Conservation (phyloP, 2,329 filamentous ascomycete species). For the Penicillium sp. region DNA sequence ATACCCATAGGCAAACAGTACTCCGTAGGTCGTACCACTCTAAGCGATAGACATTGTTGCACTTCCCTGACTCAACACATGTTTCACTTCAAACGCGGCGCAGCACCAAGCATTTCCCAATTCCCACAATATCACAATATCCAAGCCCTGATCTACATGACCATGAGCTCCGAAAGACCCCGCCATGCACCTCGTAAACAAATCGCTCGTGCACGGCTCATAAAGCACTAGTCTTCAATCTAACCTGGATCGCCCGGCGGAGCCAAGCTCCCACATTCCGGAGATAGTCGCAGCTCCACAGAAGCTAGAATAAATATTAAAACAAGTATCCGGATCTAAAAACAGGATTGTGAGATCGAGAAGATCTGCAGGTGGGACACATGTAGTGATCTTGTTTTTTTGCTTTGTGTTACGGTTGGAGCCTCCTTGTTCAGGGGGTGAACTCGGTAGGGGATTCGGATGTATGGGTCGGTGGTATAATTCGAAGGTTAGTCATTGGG, state of each 20-base stretch:
- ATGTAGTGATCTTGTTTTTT: too few relatives aligned
- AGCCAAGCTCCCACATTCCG: constrained; percentile 7
- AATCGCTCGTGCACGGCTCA: constrained; percentile 2
- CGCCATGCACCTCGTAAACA: not conserved
- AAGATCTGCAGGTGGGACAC: constrained; percentile 1
- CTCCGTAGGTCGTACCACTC: not conserved
- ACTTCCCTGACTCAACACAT: not conserved
- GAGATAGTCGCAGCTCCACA: constrained; percentile 7
- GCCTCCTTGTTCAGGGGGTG: not conserved
- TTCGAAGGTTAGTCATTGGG: not conserved
- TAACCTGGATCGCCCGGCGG: constrained; percentile 7
- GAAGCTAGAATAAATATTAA: constrained; percentile 1
- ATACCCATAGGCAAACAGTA: not conserved
- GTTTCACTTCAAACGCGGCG: not conserved
- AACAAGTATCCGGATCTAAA: constrained; percentile 15
- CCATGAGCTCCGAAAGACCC: not conserved
- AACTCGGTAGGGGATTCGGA: not conserved
- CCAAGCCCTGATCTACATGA: not conserved
- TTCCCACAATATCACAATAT: not conserved
- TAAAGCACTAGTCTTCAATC: not conserved
- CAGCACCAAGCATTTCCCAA: not conserved
- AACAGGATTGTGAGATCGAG: constrained; percentile 17
- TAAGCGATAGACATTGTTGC: not conserved
- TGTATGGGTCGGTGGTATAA: too few relatives aligned
- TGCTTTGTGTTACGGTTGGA: not conserved